A percentile compares a stretch with the other conserved stretches of the same genome.
phyloP scores from a whole-genome alignment of 805 yeast species.

The Starmerella powellii region DNA sequence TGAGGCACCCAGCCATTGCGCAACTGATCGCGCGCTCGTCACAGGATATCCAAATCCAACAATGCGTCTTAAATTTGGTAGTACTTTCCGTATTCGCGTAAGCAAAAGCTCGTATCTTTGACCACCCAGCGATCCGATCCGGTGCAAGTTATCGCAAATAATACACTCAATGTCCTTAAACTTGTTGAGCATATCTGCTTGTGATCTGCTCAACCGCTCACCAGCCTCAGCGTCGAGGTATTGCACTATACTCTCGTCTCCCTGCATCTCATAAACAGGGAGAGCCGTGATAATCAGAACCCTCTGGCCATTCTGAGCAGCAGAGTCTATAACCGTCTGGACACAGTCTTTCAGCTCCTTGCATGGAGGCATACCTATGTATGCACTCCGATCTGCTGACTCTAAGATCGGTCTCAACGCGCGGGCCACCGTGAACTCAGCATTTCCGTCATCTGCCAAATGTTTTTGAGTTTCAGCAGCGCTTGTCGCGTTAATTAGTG shows the following conservation, averaged over 20 bases:
- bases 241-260: neutral
- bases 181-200: neutral
- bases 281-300: constrained; percentile 1
- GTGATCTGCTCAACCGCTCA: constrained; percentile 1
- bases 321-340: neutral
- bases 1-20: constrained; percentile 73
- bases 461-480: neutral
- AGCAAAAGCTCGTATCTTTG: constrained; percentile 55
- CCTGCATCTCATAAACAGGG: neutral
- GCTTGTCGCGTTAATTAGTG: neutral
- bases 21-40: constrained; percentile 64
- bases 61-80: constrained; percentile 33
- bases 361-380: constrained; percentile 40
- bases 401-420: constrained; percentile 6
- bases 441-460: neutral
- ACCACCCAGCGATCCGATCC: constrained; percentile 50
- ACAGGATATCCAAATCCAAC: constrained; percentile 61
- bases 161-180: constrained; percentile 56
- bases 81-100: constrained; percentile 37
- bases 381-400: constrained; percentile 26
- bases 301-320: neutral
- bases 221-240: neutral
- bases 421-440: neutral
- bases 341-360: neutral
- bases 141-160: constrained; percentile 64